Base-by-base conservation (phyloP, 1,284 basidiomycete genomes). In the Ustilago loliicola region DNA sequence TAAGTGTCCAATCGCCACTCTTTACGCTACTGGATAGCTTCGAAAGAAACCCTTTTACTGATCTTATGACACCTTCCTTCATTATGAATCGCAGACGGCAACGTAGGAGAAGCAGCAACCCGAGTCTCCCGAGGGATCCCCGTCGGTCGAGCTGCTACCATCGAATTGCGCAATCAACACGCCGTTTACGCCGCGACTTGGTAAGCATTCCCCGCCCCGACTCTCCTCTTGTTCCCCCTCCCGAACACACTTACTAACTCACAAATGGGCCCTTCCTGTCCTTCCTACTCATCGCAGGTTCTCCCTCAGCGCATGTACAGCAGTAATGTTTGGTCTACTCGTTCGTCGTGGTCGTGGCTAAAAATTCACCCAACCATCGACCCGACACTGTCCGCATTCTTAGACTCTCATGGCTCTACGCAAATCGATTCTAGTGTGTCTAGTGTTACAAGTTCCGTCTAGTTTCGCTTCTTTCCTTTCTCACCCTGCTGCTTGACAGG, bases 101-200 rank as follows among this genome's bases (percentile, higher is more conserved):
- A 93, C 83, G 89, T 91, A 52, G 90, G 92, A 58, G 90, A 95
- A 79, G 92, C 91, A 42, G 87, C 90, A 17, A 87, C 89, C 40
- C 89, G 90, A 63, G 86, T 96, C 40, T 87, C 89, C 7, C 91
- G 91, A 69, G 96, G 96, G 34, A 88, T 92, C 47, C 97, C 96
- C 1, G 89, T 99, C 45, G 96, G 97, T 30, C 90, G 95, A 60
- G 88, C 92, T 27, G 91, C 95, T 1, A 91, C 91, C 4, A 92
- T 98, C 50, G 94, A 98, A 84, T 88, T 99, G 57, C 90, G 97
- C 48, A 99, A 99, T 87, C 92, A 95, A 64, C 96, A 99, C 88
- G 90, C 94, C 10, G 96, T 95, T 7, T 99, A 99, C 86, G 94
- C 96, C 7, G 90, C 93, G 21, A 99, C 96, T 13, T 99, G 96